phyloP scores from a whole-genome alignment of 352 stramenopile genomes.

The Pythium phragmiticola region DNA sequence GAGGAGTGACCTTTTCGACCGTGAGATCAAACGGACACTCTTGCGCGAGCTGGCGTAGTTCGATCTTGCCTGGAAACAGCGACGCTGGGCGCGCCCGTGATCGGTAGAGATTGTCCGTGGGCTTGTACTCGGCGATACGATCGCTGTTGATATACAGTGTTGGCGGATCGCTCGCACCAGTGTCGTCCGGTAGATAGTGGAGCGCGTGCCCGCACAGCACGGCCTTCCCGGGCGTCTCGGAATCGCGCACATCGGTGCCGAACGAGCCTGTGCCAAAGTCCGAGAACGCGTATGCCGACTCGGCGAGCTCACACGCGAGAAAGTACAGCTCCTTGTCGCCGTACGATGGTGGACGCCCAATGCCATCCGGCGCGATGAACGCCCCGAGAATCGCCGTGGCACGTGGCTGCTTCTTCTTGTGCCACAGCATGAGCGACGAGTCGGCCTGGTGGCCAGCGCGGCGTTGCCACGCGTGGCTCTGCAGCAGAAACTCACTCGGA shows the following conservation, averaged over 20 bases:
- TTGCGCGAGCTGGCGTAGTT: slow-evolving; percentile 13
- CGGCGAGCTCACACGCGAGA: slow-evolving; percentile 58
- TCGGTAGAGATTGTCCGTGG: slow-evolving; percentile 13
- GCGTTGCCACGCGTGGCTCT: slow-evolving; percentile 68
- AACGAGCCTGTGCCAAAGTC: slow-evolving; percentile 57
- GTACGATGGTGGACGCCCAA: slow-evolving; percentile 42
- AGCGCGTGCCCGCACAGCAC: slow-evolving; percentile 57
- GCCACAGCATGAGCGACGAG: slow-evolving; percentile 76
- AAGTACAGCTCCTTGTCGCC: slow-evolving; percentile 84
- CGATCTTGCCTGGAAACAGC: slow-evolving; percentile 16
- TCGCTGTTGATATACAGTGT: slow-evolving; percentile 75
- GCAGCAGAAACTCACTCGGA: slow-evolving; percentile 54
- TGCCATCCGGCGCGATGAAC: slow-evolving; percentile 39
- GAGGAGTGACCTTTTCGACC: slow-evolving; percentile 4
- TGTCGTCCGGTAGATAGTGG: slow-evolving; percentile 48
- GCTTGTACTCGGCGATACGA: slow-evolving; percentile 30
- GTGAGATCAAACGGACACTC: slow-evolving; percentile 24
- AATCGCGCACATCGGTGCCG: slow-evolving; percentile 38
- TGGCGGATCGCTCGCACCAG: slow-evolving; percentile 10
- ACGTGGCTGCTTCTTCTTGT: slow-evolving; percentile 58
- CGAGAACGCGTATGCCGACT: slow-evolving; percentile 67
- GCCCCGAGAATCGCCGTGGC: slow-evolving; percentile 63
- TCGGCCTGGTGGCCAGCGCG: slow-evolving; percentile 71
- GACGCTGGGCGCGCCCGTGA: slow-evolving; percentile 13
- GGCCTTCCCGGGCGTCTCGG: slow-evolving; percentile 12